These are phyloP conservation scores for Neonectria sp. DNA, from an alignment of 2,329 filamentous ascomycete genomes.

Conservation along the genomic window DNA sequence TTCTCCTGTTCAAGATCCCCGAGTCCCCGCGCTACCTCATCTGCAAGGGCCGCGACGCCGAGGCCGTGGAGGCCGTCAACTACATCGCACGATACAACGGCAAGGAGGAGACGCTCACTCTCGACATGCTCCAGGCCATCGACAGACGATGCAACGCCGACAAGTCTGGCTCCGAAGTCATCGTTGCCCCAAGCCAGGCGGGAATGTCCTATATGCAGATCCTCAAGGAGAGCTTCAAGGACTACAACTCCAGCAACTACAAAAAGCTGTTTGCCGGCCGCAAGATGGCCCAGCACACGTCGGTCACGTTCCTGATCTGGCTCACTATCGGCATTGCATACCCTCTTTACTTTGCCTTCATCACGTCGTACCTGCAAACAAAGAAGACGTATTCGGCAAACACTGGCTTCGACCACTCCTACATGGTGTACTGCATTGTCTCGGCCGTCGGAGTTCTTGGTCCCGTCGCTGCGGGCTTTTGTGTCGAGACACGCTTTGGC, in stretches of 20 bases:
- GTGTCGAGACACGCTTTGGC: conserved; percentile 58
- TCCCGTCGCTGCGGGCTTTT: conserved; percentile 57
- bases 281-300: conserved; percentile 53
- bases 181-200: neutral
- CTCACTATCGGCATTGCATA: conserved; percentile 63
- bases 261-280: conserved; percentile 50
- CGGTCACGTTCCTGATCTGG: conserved; percentile 59
- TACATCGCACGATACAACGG: conserved; percentile 56
- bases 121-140: conserved; percentile 38
- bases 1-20: conserved; percentile 59
- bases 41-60: conserved; percentile 58
- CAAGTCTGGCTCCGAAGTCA: neutral
- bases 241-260: conserved; percentile 48
- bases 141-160: conserved; percentile 18
- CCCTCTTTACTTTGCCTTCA: conserved; percentile 63
- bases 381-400: conserved; percentile 50
- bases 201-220: conserved; percentile 33
- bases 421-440: conserved; percentile 54
- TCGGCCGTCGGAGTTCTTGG: conserved; percentile 58
- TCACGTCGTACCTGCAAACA: conserved; percentile 61
- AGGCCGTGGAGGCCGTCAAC: conserved; percentile 63
- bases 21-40: conserved; percentile 61
- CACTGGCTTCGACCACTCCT: conserved; percentile 49
- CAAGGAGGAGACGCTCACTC: conserved; percentile 32
- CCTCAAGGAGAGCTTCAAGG: conserved; percentile 47